Evolutionary conservation across 768 basidiomycete species (phyloP).

Genomic region (Kwoniella heveanensis): DNA sequence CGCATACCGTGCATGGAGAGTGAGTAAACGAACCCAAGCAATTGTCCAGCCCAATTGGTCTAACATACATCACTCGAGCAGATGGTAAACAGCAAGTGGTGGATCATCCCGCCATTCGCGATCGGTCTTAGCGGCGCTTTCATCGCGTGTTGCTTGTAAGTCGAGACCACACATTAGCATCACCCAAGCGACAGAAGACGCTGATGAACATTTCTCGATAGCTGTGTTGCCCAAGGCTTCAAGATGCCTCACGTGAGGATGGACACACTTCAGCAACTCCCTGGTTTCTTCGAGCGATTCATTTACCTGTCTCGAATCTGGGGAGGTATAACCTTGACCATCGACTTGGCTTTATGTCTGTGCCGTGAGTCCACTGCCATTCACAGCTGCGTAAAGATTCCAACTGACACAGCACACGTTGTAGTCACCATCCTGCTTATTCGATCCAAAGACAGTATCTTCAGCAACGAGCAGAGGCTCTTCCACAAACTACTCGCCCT

Average conservation of each 20-base stretch:
- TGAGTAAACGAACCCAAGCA: background rate
- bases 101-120: slow-evolving; percentile 5
- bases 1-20: slow-evolving; percentile 7
- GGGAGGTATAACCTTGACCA: slow-evolving; percentile 11
- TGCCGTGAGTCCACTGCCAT: background rate
- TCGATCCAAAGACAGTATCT: slow-evolving; percentile 13
- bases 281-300: slow-evolving; percentile 1
- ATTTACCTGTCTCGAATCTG: background rate
- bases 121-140: background rate
- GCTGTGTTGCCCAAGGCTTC: background rate
- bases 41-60: too few species aligned
- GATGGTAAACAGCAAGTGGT: slow-evolving; percentile 16
- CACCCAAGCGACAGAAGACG: background rate
- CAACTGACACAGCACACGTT: background rate
- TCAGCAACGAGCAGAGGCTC: slow-evolving; percentile 8
- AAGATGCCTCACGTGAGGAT: slow-evolving; percentile 1
- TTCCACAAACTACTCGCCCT: slow-evolving; percentile 10
- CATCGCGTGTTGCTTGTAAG: background rate
- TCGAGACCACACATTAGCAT: background rate
- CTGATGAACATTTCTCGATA: background rate
- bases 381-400: background rate
- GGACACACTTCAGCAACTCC: slow-evolving; percentile 1
- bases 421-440: slow-evolving; percentile 4
- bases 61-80: too few species aligned
- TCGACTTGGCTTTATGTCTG: slow-evolving; percentile 8